These are phyloP conservation scores for Arthrobotrys sphaeroides DNA, from an alignment of 2,329 filamentous ascomycete species.

Conservation along the genomic window DNA sequence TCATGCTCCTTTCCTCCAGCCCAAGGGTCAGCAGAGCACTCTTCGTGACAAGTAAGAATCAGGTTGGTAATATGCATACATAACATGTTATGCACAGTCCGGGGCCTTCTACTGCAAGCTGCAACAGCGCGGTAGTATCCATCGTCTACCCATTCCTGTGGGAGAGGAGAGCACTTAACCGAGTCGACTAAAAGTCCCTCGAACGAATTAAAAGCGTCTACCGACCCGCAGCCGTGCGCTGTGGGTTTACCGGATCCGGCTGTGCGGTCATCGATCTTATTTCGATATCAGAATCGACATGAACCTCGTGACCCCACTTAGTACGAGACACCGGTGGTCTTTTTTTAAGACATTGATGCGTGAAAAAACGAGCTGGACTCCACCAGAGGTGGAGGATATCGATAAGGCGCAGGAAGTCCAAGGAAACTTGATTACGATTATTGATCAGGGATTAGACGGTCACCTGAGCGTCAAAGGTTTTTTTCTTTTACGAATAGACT, in stretches of 20 bases:
- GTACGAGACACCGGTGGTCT: slow-evolving; percentile 2
- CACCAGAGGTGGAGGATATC: slow-evolving; percentile 15
- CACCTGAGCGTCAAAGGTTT: slow-evolving; percentile 46
- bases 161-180: neutral
- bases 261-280: slow-evolving; percentile 25
- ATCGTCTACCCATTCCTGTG: slow-evolving; percentile 20
- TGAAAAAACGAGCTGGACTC: slow-evolving; percentile 8
- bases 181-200: slow-evolving; percentile 2
- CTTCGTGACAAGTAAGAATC: slow-evolving; percentile 45
- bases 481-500: slow-evolving; percentile 8
- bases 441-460: slow-evolving; percentile 40
- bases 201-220: slow-evolving; percentile 42
- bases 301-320: slow-evolving; percentile 38
- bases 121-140: slow-evolving; percentile 24
- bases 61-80: slow-evolving; percentile 16
- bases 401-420: slow-evolving; percentile 24
- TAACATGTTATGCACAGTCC: slow-evolving; percentile 49
- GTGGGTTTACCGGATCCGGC: slow-evolving; percentile 35
- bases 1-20: neutral
- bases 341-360: slow-evolving; percentile 14
- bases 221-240: slow-evolving; percentile 38
- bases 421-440: slow-evolving; percentile 45
- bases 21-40: slow-evolving; percentile 51
- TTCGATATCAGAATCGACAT: slow-evolving; percentile 7
- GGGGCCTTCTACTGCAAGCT: slow-evolving; percentile 42